Conservation (phyloP, 768 basidiomycete genomes). For the Rhodotorula sphaerocarpa region DNA sequence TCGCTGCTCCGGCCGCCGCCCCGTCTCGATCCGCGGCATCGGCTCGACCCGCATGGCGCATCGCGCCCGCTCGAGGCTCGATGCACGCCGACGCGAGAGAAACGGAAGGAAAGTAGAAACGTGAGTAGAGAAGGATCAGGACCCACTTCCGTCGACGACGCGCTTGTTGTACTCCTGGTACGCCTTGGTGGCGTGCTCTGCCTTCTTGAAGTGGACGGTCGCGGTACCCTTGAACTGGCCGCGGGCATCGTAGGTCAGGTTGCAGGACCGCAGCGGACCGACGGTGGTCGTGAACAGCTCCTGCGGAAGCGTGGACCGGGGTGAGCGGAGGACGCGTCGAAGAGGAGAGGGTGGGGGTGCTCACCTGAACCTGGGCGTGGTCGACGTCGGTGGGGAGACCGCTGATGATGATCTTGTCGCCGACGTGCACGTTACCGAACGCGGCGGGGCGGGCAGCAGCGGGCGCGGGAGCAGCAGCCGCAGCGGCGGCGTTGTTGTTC, state of each 20-base stretch:
- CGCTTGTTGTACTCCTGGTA: constrained; percentile 93
- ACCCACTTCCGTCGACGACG: constrained; percentile 99
- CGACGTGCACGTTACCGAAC: constrained; percentile 36
- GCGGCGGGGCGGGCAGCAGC: constrained; percentile 1
- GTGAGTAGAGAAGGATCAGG: constrained; percentile 47
- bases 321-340: background rate
- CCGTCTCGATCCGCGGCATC: no score
- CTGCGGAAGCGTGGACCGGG: constrained; percentile 46
- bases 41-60: no score
- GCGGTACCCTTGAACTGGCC: constrained; percentile 90
- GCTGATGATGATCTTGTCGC: constrained; percentile 91
- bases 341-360: constrained; percentile 38
- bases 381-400: constrained; percentile 90
- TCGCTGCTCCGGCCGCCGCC: no score
- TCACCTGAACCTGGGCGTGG: constrained; percentile 83
- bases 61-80: no score
- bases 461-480: background rate
- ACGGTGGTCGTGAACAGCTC: constrained; percentile 87
- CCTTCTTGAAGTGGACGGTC: constrained; percentile 70
- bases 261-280: constrained; percentile 74
- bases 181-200: constrained; percentile 85
- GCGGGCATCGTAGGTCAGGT: constrained; percentile 69
- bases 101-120: background rate
- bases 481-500: background rate
- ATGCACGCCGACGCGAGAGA: background rate